Conservation (phyloP, 495 filamentous ascomycete species). For the Alectoria sarmentosa region DNA sequence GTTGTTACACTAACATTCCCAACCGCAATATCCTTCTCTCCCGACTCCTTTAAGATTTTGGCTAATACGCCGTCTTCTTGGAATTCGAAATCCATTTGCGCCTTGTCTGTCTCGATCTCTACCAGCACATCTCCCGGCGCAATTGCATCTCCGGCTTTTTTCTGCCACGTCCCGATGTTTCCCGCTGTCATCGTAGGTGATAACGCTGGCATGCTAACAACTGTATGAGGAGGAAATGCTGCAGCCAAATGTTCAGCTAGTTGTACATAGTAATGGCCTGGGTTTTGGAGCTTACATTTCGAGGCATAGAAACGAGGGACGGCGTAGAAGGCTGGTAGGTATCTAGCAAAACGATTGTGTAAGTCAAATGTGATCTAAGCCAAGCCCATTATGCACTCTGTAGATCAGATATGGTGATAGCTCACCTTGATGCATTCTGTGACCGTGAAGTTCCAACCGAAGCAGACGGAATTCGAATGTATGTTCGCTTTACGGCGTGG, state of each 20-base stretch:
- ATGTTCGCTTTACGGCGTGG: conserved; percentile 20
- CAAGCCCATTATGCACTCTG: not conserved
- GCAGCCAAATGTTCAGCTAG: not conserved
- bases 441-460: conserved; percentile 12
- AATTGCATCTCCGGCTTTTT: conserved; percentile 85
- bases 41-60: conserved; percentile 88
- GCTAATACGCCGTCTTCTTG: conserved; percentile 96
- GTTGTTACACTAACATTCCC: conserved; percentile 67
- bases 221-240: conserved; percentile 87
- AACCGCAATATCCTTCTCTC: conserved; percentile 91
- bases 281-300: conserved; percentile 49
- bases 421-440: conserved; percentile 21
- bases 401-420: not conserved
- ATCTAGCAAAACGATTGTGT: conserved; percentile 10
- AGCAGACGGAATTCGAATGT: conserved; percentile 20
- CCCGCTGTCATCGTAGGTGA: conserved; percentile 96
- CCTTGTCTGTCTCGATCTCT: conserved; percentile 99
- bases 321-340: conserved; percentile 49
- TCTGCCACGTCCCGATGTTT: conserved; percentile 97
- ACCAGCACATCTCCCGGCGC: conserved; percentile 94
- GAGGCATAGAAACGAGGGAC: conserved; percentile 69
- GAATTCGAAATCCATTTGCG: conserved; percentile 99
- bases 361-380: not conserved
- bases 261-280: not conserved
- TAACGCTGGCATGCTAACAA: conserved; percentile 96